Base-by-base conservation (phyloP, 2,329 filamentous ascomycete species). In the Claviceps sp. region DNA sequence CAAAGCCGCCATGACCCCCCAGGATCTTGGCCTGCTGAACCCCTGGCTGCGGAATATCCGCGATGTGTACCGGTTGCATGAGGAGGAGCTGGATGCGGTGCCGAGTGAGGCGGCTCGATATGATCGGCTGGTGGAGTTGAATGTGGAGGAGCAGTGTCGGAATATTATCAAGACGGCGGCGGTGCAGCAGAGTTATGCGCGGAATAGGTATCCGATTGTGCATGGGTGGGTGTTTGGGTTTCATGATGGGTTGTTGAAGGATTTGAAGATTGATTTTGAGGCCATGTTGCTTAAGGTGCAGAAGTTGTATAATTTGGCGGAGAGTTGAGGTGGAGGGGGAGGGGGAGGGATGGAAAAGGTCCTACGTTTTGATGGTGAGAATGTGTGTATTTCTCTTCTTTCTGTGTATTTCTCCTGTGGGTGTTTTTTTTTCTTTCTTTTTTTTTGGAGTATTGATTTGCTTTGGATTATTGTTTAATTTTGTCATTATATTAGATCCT, bases 81-180 rank as follows among this genome's bases (percentile, higher is more conserved):
- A 86, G 71, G 67, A 69, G 50, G 83, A 88, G 72, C 76, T 88
- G 20, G 82, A 86, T 66, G 60, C 75, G 64, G 73, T 85, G 66
- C 9, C 67, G 62, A 70, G 83, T 70, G 72, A 77, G 68, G 61
- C 74, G 7, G 74, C 77, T 48, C 79, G 82, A 56, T 82, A 83
- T 59, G 68, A 84, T 58, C 83, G 83, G 55, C 72, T 96, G 52
- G 85, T 88, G 48, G 87, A 94, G 73, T 76, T 93, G 63, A 95
- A 94, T 64, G 88, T 95, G 47, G 67, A 82, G 40, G 80, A 86
- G 68, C 85, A 89, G 63, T 80, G 89, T 63, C 79, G 85, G 64
- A 84, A 85, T 59, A 74, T 95, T 57, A 82, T 85, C 73, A 83
- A 88, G 74, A 89, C 88, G 61, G 81, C 84, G 22, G 80, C 80